Base-by-base conservation (phyloP, 345 rosid genomes). In the Gossypium herbaceum region DNA sequence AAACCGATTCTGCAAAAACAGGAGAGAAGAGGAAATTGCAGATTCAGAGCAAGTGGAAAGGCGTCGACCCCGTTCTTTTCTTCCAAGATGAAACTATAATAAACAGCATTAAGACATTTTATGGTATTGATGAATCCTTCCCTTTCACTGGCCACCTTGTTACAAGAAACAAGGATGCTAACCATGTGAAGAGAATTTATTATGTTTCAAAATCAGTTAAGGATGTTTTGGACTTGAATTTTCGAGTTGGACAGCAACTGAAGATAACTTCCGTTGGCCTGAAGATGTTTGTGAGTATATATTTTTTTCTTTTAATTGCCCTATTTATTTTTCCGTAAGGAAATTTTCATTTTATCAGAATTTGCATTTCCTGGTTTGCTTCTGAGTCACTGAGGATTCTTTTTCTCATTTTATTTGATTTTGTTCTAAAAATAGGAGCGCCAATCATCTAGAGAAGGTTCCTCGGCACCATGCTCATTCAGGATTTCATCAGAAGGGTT, bases 401-500 rank as follows among this genome's bases (percentile, higher is more conserved):
- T 1, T 7, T 39, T 55, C 63, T 65, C 19, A 16, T 17, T 13
- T 72, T 4, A 17, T 48, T 7, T 1, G 44, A 34, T 12, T 22
- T 55, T 39, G 64, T 48, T 41, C 15, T 16, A 69, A 24, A 47
- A 63, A 45, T 71, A 95, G 97, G 98, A 91, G 84, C 87, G 94
- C 29, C 99, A 95, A 83, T 77, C 98, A n/a, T 85, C 98, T 41
- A 87, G 84, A 76, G 98, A 88, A 82, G 97, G 94, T 58, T 82
- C 84, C 72, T 60, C 87, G 43, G 87, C 86, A 11, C 88, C 91
- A 69, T 95, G 99, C 84, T 56, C 84, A 63, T 95, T 93, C 77
- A 88, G 98, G 58, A 93, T 95, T 88, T 91, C 99, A 4, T 95
- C 98, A 25, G 99, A 95, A 73, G 97, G 99, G 44, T 82, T 95